Conservation (phyloP, 31 red algal genomes). For the Asparagopsis taxiformis region DNA sequence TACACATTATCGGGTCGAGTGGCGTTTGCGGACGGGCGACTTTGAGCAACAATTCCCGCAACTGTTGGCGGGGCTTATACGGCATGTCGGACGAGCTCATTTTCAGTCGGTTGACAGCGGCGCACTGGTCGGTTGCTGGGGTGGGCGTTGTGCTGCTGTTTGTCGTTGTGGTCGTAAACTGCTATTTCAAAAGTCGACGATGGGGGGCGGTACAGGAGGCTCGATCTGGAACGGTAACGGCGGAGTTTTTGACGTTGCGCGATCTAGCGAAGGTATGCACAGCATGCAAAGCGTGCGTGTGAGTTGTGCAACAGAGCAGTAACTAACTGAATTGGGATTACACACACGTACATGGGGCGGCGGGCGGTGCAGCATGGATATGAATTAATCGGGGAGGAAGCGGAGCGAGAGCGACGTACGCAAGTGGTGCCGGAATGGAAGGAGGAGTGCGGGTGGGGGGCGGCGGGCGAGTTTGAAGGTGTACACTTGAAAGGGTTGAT, state of each 20-base stretch:
- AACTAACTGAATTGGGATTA: no score
- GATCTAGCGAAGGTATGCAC: slow-evolving; percentile 37
- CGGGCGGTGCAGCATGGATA: slow-evolving; percentile 43
- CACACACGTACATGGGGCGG: no score
- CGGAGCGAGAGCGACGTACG: slow-evolving; percentile 25
- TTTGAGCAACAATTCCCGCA: no score
- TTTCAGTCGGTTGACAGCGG: no score
- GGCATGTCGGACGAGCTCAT: no score
- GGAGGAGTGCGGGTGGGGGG: slow-evolving; percentile 55
- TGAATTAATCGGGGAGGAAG: slow-evolving; percentile 28
- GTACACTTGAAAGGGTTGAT: slow-evolving; percentile 68
- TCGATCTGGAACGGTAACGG: slow-evolving; percentile 29
- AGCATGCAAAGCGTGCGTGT: no score
- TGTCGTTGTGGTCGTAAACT: slow-evolving; percentile 32
- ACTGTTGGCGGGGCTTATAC: no score
- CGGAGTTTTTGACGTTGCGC: slow-evolving; percentile 36
- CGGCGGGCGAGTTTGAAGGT: slow-evolving; percentile 39
- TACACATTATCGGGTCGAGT: no score
- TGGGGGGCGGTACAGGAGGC: slow-evolving; percentile 38
- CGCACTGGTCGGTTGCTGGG: neutral
- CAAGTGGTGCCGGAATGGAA: slow-evolving; percentile 42
- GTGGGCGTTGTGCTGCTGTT: neutral
- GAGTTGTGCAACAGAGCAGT: no score
- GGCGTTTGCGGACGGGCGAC: no score
- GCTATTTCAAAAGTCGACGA: slow-evolving; percentile 23